phyloP scores from a whole-genome alignment of 192 early-diverging fungal species.

The Gigaspora rosea region DNA sequence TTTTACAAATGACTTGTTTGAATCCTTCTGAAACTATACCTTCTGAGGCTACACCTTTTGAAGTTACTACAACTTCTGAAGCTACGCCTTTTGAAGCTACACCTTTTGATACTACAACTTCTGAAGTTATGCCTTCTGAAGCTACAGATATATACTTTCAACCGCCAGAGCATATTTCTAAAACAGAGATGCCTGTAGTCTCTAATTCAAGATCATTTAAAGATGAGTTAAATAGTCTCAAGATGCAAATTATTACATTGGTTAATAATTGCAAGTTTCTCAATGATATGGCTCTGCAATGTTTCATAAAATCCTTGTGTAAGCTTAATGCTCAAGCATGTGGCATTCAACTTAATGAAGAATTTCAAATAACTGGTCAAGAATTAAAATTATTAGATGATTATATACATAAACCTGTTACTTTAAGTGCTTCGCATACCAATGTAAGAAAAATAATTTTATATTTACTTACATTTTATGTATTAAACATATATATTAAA shows the following conservation, averaged over 20 bases:
- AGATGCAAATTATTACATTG: constrained; percentile 61
- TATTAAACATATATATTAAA: not conserved
- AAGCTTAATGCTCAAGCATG: constrained; percentile 57
- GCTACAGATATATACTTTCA: not conserved
- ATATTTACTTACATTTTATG: no score
- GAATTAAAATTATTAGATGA: no score
- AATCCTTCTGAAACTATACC: not conserved
- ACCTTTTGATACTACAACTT: no score
- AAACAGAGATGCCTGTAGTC: not conserved
- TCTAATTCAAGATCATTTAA: constrained; percentile 42
- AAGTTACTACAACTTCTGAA: no score
- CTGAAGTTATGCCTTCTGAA: not conserved
- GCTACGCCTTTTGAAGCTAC: no score
- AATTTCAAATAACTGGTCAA: no score
- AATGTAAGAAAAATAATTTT: no score
- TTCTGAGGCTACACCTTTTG: no score
- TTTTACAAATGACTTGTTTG: not conserved
- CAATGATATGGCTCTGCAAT: constrained; percentile 58
- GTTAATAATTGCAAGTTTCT: constrained; percentile 69
- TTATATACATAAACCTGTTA: no score
- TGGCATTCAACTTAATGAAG: constrained; percentile 22
- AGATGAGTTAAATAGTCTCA: constrained; percentile 47
- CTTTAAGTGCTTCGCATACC: no score
- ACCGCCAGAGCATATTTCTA: not conserved
- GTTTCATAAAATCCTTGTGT: constrained; percentile 70